These are phyloP conservation scores for Ceratobasidium sp. DNA, from an alignment of 1,284 basidiomycete species.

Conservation along the genomic window DNA sequence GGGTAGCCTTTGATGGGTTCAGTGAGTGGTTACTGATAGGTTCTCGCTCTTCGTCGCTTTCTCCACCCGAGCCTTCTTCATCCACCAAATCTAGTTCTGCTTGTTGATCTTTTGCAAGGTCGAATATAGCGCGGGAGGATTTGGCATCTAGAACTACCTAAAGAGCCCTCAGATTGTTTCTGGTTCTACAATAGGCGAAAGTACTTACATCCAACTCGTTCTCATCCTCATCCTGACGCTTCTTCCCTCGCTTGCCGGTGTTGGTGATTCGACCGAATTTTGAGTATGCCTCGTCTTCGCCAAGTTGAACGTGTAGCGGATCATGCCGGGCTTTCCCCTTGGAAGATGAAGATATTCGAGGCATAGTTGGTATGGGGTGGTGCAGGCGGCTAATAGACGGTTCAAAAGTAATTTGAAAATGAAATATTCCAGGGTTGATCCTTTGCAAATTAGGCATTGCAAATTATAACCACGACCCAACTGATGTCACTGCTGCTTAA, in stretches of 20 bases:
- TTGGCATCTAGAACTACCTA: slow-evolving; percentile 86
- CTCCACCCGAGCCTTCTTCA: slow-evolving; percentile 60
- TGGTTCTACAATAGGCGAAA: slow-evolving; percentile 40
- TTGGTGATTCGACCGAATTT: slow-evolving; percentile 83
- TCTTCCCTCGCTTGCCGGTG: slow-evolving; percentile 79
- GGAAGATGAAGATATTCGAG: slow-evolving; percentile 27
- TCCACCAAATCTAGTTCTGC: slow-evolving; percentile 82
- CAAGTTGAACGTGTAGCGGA: slow-evolving; percentile 85
- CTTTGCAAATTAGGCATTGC: background rate
- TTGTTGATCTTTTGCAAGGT: slow-evolving; percentile 94
- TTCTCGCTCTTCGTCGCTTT: slow-evolving; percentile 51
- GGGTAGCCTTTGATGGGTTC: background rate
- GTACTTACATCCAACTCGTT: slow-evolving; percentile 65
- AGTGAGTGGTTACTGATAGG: background rate
- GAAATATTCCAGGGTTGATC: slow-evolving; percentile 13
- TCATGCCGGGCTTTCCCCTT: slow-evolving; percentile 78
- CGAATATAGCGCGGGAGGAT: slow-evolving; percentile 90
- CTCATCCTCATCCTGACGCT: slow-evolving; percentile 65
- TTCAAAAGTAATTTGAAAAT: slow-evolving; percentile 3
- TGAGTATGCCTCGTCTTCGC: slow-evolving; percentile 77
- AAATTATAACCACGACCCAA: background rate
- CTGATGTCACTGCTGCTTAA: slow-evolving; percentile 5
- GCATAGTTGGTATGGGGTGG: slow-evolving; percentile 3
- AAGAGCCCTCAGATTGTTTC: slow-evolving; percentile 1
- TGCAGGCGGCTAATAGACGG: background rate